A percentile compares a stretch with the other conserved stretches of the same genome.
phyloP scores from a whole-genome alignment of 768 basidiomycete genomes.

The Daedaleopsis nitida region DNA sequence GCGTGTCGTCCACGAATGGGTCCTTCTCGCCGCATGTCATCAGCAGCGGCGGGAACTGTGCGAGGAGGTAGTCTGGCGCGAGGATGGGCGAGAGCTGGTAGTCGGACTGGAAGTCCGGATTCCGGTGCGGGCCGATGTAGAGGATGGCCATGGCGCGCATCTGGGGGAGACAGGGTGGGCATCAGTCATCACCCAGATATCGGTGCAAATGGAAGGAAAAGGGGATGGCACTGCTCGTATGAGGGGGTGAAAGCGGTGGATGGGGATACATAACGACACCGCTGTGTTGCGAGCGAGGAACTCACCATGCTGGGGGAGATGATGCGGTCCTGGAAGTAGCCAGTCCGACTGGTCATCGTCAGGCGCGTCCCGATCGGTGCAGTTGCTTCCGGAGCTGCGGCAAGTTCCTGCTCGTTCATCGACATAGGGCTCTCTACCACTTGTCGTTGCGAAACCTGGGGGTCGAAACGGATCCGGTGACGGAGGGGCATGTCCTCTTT shows the following conservation, averaged over 20 bases:
- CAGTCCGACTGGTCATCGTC: conserved; percentile 94
- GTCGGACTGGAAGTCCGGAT: conserved; percentile 93
- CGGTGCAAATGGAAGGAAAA: conserved; percentile 1
- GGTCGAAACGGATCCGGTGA: conserved; percentile 63
- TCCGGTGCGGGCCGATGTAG: conserved; percentile 91
- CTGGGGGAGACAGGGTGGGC: conserved; percentile 42
- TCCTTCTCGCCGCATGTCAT: conserved; percentile 96
- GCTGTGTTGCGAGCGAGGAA: conserved; percentile 15
- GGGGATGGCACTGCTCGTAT: neutral
- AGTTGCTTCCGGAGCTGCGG: conserved; percentile 21
- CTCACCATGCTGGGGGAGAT: conserved; percentile 95
- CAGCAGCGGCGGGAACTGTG: conserved; percentile 90
- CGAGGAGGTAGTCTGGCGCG: conserved; percentile 79
- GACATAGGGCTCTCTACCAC: neutral
- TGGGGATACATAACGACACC: neutral
- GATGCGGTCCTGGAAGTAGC: conserved; percentile 92
- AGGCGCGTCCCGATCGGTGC: conserved; percentile 80
- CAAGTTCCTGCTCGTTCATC: neutral
- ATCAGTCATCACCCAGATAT: neutral
- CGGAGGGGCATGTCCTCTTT: conserved; percentile 78
- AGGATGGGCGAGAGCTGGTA: conserved; percentile 97
- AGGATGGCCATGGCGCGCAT: conserved; percentile 99
- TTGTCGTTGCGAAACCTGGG: conserved; percentile 12
- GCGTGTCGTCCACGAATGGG: conserved; percentile 94
- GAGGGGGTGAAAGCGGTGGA: neutral